Evolutionary conservation across 495 filamentous ascomycete genomes (phyloP).

Genomic region (Darksidea phi): DNA sequence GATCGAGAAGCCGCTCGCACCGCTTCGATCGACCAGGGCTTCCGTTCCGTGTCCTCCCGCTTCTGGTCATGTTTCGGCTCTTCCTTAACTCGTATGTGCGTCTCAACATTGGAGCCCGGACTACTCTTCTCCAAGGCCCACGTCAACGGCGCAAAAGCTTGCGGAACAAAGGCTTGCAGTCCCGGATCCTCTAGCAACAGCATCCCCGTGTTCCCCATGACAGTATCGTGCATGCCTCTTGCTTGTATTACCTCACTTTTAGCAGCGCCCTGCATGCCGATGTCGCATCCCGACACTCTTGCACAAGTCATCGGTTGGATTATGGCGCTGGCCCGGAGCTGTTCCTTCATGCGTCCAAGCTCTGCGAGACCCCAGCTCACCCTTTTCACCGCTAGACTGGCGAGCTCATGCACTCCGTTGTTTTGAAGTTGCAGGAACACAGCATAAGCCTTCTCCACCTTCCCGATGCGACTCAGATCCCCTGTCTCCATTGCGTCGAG

Average conservation of each 20-base stretch:
- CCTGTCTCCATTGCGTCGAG: constrained; percentile 48
- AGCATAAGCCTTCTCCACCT: constrained; percentile 46
- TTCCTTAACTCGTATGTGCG: neutral
- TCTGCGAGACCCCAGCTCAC: constrained; percentile 38
- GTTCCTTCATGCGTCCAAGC: constrained; percentile 12
- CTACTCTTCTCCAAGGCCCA: constrained; percentile 41
- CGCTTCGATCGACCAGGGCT: neutral
- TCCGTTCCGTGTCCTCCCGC: neutral
- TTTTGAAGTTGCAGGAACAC: constrained; percentile 47
- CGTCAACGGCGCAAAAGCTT: constrained; percentile 43
- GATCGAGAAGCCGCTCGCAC: constrained; percentile 12
- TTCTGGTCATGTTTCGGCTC: neutral
- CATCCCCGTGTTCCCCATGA: constrained; percentile 54
- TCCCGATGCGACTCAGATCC: constrained; percentile 34
- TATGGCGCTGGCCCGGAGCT: neutral
- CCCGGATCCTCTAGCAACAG: constrained; percentile 50
- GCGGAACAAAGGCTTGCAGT: constrained; percentile 42
- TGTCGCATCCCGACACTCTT: constrained; percentile 14
- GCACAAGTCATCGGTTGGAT: neutral
- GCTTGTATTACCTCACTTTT: constrained; percentile 13
- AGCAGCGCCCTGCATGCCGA: constrained; percentile 34
- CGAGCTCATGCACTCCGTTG: constrained; percentile 48
- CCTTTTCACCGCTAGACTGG: constrained; percentile 44
- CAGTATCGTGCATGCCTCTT: constrained; percentile 36
- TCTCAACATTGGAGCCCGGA: too few relatives aligned